Evolutionary conservation across 1,139 yeast genomes (phyloP).

Genomic region (Lodderomyces orthopsilosis): DNA sequence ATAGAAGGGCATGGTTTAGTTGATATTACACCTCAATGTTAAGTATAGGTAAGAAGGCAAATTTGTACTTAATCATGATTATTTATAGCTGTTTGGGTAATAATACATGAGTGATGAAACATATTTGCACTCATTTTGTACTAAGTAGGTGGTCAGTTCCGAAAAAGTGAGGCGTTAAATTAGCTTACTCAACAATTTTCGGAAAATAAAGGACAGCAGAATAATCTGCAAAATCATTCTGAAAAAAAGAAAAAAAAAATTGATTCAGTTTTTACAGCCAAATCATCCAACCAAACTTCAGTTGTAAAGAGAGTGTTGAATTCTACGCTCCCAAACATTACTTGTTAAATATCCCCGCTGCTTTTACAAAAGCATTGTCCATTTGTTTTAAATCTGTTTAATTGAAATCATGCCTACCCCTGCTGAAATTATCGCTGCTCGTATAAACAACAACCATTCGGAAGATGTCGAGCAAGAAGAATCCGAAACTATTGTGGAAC

Average conservation of each 20-base stretch:
- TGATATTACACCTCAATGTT: slow-evolving; percentile 15
- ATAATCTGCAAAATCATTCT: neutral
- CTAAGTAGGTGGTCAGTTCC: no score
- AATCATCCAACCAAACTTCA: neutral
- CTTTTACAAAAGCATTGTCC: slow-evolving; percentile 16
- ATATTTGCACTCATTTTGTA: no score
- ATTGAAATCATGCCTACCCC: slow-evolving; percentile 47
- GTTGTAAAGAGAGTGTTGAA: neutral
- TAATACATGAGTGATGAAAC: no score
- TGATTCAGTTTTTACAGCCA: neutral
- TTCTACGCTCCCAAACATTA: no score
- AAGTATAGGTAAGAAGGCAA: no score
- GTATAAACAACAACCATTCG: slow-evolving; percentile 37
- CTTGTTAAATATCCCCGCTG: no score
- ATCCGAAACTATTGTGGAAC: slow-evolving; percentile 6
- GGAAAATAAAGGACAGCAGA: neutral
- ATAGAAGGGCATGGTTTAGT: slow-evolving; percentile 36
- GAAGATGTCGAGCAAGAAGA: slow-evolving; percentile 7
- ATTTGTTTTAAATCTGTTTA: slow-evolving; percentile 8
- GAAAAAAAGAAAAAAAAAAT: neutral
- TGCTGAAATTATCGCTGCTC: slow-evolving; percentile 59
- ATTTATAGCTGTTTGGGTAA: no score
- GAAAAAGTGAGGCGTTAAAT: no score
- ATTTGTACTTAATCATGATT: no score
- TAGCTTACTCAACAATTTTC: neutral